These are phyloP conservation scores for Rhizopogon vesiculosus DNA, from an alignment of 768 basidiomycete genomes.

Conservation along the genomic window DNA sequence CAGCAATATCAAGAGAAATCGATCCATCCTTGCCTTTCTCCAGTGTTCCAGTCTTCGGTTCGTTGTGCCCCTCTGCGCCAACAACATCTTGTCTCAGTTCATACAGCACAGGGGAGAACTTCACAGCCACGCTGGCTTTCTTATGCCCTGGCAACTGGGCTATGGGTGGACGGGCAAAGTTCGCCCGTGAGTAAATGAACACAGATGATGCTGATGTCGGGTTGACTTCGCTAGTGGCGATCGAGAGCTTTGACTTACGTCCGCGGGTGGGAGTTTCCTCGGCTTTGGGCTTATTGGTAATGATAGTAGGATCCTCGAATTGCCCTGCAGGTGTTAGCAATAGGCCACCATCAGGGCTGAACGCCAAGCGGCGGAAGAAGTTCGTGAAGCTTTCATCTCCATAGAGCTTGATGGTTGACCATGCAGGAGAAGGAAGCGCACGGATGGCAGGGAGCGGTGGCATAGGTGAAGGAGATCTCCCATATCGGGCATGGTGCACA, in stretches of 20 bases:
- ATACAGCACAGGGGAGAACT: constrained; percentile 90
- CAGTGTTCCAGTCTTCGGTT: constrained; percentile 54
- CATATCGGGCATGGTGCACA: constrained; percentile 53
- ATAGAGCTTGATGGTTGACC: constrained; percentile 78
- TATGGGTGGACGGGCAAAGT: constrained; percentile 88
- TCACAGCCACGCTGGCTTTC: constrained; percentile 90
- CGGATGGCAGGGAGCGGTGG: constrained; percentile 93
- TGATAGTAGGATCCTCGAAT: constrained; percentile 85
- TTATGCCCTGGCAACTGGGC: constrained; percentile 96
- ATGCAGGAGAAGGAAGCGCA: constrained; percentile 53
- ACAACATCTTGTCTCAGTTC: constrained; percentile 69
- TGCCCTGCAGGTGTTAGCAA: constrained; percentile 95
- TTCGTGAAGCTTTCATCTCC: constrained; percentile 94
- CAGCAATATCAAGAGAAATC: constrained; percentile 57
- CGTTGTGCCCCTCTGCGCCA: constrained; percentile 27
- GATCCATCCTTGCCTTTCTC: constrained; percentile 61
- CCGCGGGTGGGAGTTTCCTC: constrained; percentile 49
- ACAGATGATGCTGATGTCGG: constrained; percentile 57
- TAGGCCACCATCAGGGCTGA: constrained; percentile 92
- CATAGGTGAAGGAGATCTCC: constrained; percentile 85
- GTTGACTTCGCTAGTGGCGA: constrained; percentile 29
- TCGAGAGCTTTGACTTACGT: constrained; percentile 47
- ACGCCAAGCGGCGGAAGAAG: constrained; percentile 91
- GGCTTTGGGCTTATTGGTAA: constrained; percentile 23
- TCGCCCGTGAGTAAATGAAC: constrained; percentile 94